These are phyloP conservation scores for Viola pubescens DNA, from an alignment of 441 rosid species.

Conservation along the genomic window DNA sequence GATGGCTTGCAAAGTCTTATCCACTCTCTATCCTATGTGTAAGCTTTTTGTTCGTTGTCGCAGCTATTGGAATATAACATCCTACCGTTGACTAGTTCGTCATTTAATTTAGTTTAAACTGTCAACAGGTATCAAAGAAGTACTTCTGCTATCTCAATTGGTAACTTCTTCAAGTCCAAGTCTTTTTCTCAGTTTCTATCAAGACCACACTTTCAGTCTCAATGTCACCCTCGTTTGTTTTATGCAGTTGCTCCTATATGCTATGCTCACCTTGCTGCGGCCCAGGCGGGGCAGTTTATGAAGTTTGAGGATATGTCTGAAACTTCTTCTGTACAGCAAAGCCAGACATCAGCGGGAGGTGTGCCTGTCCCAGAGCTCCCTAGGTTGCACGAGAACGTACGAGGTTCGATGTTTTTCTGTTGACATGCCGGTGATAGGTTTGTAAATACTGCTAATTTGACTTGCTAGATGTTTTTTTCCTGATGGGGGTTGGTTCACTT, in stretches of 20 bases:
- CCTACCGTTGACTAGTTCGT: background rate
- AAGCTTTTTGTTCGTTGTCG: slow-evolving; percentile 22
- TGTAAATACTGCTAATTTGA: slow-evolving; percentile 6
- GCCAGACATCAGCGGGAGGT: slow-evolving; percentile 27
- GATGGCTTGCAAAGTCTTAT: slow-evolving; percentile 65
- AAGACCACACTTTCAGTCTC: background rate
- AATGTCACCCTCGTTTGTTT: background rate
- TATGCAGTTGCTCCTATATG: slow-evolving; percentile 78
- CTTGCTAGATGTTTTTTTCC: slow-evolving; percentile 1
- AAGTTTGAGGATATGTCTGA: slow-evolving; percentile 61
- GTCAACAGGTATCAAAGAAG: slow-evolving; percentile 78
- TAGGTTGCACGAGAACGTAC: slow-evolving; percentile 43
- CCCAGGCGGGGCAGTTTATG: slow-evolving; percentile 62
- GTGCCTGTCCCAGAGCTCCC: slow-evolving; percentile 59
- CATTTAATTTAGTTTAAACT: background rate
- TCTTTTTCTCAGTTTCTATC: background rate
- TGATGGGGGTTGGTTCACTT: no score
- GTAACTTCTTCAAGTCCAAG: slow-evolving; percentile 25
- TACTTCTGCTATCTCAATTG: slow-evolving; percentile 69
- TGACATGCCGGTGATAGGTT: slow-evolving; percentile 27
- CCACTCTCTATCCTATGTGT: slow-evolving; percentile 79
- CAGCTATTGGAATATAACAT: slow-evolving; percentile 1
- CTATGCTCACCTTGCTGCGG: slow-evolving; percentile 87
- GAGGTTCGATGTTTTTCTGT: slow-evolving; percentile 78
- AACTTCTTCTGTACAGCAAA: slow-evolving; percentile 34